A percentile compares a stretch with the other conserved stretches of the same genome.
phyloP scores from a whole-genome alignment of 2,329 filamentous ascomycete genomes.

The Colletotrichum sp. region DNA sequence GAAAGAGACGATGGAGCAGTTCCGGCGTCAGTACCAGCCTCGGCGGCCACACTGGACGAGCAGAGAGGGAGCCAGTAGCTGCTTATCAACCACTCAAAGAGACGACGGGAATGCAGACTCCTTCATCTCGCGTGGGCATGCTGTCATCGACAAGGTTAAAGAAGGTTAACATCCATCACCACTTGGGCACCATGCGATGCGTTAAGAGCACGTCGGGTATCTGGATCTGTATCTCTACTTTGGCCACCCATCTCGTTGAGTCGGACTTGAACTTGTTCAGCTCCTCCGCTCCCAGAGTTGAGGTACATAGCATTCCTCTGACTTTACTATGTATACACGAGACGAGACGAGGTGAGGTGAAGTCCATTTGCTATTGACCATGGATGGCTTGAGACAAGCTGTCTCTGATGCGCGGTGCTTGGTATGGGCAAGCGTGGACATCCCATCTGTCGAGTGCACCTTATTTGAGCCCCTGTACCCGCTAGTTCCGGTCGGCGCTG shows the following conservation, averaged over 20 bases:
- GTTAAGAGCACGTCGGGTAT: neutral
- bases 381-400: conserved; percentile 10
- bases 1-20: neutral
- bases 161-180: neutral
- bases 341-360: neutral
- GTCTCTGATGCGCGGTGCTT: conserved; percentile 10
- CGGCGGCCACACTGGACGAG: neutral
- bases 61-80: neutral
- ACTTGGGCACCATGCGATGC: neutral
- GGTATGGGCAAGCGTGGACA: conserved; percentile 9
- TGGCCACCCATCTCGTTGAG: neutral
- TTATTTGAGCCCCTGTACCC: conserved; percentile 12
- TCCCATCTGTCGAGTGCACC: conserved; percentile 8
- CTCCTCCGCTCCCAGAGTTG: neutral
- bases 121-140: neutral
- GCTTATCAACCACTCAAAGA: neutral
- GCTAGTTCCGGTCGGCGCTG: neutral
- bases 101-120: neutral
- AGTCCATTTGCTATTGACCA: neutral
- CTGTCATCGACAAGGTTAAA: neutral
- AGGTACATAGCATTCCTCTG: neutral
- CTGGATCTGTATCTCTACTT: neutral
- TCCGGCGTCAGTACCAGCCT: neutral
- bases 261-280: neutral
- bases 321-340: neutral